Evolutionary conservation across 140 eudicot species (phyloP).

Genomic region (Erigeron philadelphicus): DNA sequence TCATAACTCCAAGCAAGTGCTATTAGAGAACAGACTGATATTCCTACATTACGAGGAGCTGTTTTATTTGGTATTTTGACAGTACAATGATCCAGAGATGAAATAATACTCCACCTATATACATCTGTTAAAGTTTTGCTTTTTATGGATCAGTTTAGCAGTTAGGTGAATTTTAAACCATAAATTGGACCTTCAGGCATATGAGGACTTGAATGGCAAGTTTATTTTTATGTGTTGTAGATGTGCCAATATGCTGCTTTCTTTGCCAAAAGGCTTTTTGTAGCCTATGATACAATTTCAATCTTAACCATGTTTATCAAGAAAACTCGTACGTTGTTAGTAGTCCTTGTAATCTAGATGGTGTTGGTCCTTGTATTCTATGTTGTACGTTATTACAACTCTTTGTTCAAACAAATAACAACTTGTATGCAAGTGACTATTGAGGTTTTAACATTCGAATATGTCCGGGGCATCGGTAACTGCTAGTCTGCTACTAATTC

Average conservation of each 20-base stretch:
- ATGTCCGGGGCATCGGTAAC: too few species aligned
- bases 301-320: too few species aligned
- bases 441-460: too few species aligned
- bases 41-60: slow-evolving; percentile 10
- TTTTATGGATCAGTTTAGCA: slow-evolving; percentile 1
- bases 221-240: slow-evolving; percentile 1
- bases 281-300: background rate
- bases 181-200: background rate
- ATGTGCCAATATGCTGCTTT: background rate
- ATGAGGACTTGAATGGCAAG: background rate
- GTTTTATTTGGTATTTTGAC: slow-evolving; percentile 18
- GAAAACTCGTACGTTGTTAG: too few species aligned
- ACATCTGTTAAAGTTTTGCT: slow-evolving; percentile 3
- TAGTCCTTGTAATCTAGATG: too few species aligned
- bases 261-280: background rate
- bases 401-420: too few species aligned
- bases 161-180: slow-evolving; percentile 19
- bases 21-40: background rate
- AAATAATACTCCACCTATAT: slow-evolving; percentile 5
- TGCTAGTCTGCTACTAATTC: too few species aligned
- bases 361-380: too few species aligned
- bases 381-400: too few species aligned
- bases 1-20: background rate
- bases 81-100: slow-evolving; percentile 5
- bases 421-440: too few species aligned